These are phyloP conservation scores for Fonsecaea monophora DNA, from an alignment of 2,329 filamentous ascomycete genomes.

Conservation along the genomic window DNA sequence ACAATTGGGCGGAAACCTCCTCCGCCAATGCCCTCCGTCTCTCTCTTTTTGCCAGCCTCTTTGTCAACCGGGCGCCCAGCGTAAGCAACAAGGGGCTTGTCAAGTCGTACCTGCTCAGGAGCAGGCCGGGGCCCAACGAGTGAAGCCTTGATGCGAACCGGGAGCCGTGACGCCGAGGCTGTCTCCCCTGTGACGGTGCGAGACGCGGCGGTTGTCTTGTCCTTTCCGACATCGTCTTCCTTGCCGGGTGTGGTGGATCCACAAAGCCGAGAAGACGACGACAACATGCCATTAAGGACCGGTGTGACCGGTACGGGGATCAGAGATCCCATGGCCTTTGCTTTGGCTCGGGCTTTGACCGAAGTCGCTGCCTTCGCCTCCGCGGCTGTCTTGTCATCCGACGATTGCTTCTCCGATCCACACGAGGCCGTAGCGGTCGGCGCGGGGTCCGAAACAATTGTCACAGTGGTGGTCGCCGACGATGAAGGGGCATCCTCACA, in stretches of 20 bases:
- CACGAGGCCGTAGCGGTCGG: constrained; percentile 18
- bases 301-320: constrained; percentile 23
- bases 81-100: constrained; percentile 16
- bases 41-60: constrained; percentile 20
- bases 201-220: constrained; percentile 24
- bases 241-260: constrained; percentile 20
- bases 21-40: background rate
- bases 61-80: constrained; percentile 13
- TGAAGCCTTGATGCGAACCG: constrained; percentile 27
- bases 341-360: constrained; percentile 20
- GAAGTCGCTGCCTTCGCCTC: constrained; percentile 22
- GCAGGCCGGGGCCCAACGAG: constrained; percentile 21
- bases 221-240: constrained; percentile 21
- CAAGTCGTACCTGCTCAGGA: constrained; percentile 21
- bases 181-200: constrained; percentile 16
- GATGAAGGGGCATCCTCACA: constrained; percentile 27
- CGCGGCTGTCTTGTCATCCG: constrained; percentile 17
- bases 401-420: constrained; percentile 17
- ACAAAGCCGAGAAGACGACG: constrained; percentile 16
- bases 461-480: constrained; percentile 25
- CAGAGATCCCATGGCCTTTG: constrained; percentile 22
- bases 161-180: constrained; percentile 26
- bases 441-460: constrained; percentile 24
- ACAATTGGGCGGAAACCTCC: background rate
- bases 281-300: constrained; percentile 17